Base-by-base conservation (phyloP, 129 eudicot genomes). In the Gnaphalium uliginosum region DNA sequence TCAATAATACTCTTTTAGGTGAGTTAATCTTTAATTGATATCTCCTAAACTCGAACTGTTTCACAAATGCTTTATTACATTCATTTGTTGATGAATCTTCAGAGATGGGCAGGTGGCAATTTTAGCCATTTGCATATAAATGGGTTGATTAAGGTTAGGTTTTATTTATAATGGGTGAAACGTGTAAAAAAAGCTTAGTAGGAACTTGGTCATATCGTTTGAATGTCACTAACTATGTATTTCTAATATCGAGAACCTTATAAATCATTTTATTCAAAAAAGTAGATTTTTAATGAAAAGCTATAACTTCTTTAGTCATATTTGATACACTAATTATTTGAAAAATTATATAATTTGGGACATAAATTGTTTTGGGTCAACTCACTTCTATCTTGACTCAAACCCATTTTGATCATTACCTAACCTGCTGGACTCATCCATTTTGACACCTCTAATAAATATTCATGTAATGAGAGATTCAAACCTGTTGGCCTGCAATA, bases 401-500 rank as follows among this genome's bases (percentile, higher is more conserved):
- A 26, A 27, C 33, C 68, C 23, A 6, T 4, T 64, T 64, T 26
- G 18, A 64, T n/a, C 2, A 4, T 0, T 25, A 61, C 13, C 19
- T n/a, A 67, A 37, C 29, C 29, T 2, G 29, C 29, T 27, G 2
- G 29, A 27, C 29, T 27, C 29, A 43, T 43, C 51, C 51, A 43
- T 43, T 43, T 43, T 43, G 51, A 43, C 51, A 22, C 32, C 2
- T 23, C 4, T 22, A 18, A 19, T 39, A 21, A 56, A 50, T 58
- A 32, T 18, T 24, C 15, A 71, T 24, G 35, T 25, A 9, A 74
- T 71, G 46, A 37, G 48, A 73, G 79, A 76, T 48, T 15, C 18
- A 46, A 29, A 83, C 92, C 90, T 89, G 25, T 57, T 85, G 88
- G 73, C 96, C 92, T 6, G 87, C 90, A 70, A 87, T 89, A 73